Base-by-base conservation (phyloP, 495 filamentous ascomycete genomes). In the Amniculicola lignicola region DNA sequence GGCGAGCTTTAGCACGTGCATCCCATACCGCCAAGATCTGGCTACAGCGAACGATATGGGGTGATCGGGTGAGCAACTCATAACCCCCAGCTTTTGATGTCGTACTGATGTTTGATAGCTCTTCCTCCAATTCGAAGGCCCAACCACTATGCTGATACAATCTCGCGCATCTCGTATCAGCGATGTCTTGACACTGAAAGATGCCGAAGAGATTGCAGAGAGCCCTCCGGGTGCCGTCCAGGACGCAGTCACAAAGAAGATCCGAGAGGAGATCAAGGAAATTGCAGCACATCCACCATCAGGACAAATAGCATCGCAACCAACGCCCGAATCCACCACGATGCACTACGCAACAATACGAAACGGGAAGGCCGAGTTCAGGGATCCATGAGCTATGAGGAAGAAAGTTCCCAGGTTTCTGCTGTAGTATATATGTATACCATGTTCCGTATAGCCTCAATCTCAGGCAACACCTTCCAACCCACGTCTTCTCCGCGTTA, bases 91-190 rank as follows among this genome's bases (percentile, higher is more conserved):
- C 39, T 2, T 35, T 4, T 12, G n/a, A 33, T 33, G 16, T 18
- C 28, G 12, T 16, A 33, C 18, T 43, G 10, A 19, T 22, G 36
- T 11, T 14, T 36, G 39, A 29, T 45, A 87, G 83, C 75, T 96
- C 12, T 97, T 97, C 66, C 73, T 97, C 19, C 84, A 87, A 62
- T 96, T 98, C 63, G 78, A 84, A 21, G 93, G 93, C 0, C 93
- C 93, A 18, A 81, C 79, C 2, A 95, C 85, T 3, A 77, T 98
- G 28, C 75, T 97, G 19, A 70, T 98, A 62, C 93, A 95, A 63
- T 90, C 88, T 21, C 82, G 91, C 16, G 88, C 83, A 5, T 78
- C 86, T 9, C 73, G 85, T 1, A 71, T 95, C 16, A 80, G 81
- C 39, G 93, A 98, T 62, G 79, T 88, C 4, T 70, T 98, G 45